Base-by-base conservation (phyloP, 208 protist genomes). In the Trypanosoma brucei region DNA sequence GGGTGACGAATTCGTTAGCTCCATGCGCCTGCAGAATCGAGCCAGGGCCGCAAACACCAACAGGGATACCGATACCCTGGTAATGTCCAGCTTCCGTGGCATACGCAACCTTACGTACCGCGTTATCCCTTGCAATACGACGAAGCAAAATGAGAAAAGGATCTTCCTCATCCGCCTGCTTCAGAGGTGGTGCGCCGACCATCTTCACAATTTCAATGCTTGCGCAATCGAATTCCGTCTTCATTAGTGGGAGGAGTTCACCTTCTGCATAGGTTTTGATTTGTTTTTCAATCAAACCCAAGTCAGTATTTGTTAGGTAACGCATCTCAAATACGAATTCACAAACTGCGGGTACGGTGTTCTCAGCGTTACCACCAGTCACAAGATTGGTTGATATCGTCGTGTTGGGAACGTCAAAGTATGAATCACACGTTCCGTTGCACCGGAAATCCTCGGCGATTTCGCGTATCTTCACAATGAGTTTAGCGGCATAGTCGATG, bases 1-100 rank as follows among this genome's bases (percentile, higher is more conserved):
- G 36, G 9, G 68, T 49, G 31, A 89, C 69, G 55, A 84, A 89
- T 66, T 89, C 83, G 68, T 89, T 81, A 7, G 74, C 56, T 59
- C 81, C 72, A 75, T 89, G 83, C 50, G 83, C 83, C 59, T 85
- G 78, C 7, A 79, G 68, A 55, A 85, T 85, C 59, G 61, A 75
- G 37, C 79, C 83, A 2, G 83, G 83, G 3, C 83, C 83, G 72
- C 78, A 85, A 40, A 89, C 76, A 7, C 83, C 68, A 31, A 77
- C 72, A 39, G 68, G 70, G n/a, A 85, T 70, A 55, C 83, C 79
- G n/a, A 76, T 52, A 33, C 42, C 53, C 46, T 83, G 76, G 65
- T 79, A 84, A 48, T 80, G 69, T 2, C 73, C 75, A 33, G 69
- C 79, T 68, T 89, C 83, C 3, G 79, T 85, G 57, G 62, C 80